These are phyloP conservation scores for Alternaria tenuissima DNA, from an alignment of 2,329 filamentous ascomycete genomes.

Conservation along the genomic window DNA sequence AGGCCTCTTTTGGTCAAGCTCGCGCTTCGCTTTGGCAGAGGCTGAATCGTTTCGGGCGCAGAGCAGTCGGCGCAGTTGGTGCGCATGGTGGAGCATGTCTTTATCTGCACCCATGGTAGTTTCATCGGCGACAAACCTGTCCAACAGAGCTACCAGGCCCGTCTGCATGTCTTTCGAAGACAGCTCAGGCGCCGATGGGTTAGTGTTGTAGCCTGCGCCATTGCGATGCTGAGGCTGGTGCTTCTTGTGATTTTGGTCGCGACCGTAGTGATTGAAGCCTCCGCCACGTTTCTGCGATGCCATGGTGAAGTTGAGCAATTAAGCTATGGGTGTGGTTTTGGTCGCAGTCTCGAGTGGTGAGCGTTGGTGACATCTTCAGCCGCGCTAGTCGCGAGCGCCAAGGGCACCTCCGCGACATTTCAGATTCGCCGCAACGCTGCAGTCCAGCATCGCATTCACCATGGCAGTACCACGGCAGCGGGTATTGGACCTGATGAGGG, in stretches of 20 bases:
- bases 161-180: constrained; percentile 37
- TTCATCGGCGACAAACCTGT: constrained; percentile 42
- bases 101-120: constrained; percentile 32
- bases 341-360: background rate
- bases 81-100: constrained; percentile 40
- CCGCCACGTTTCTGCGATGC: constrained; percentile 32
- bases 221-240: constrained; percentile 9
- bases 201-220: background rate
- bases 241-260: constrained; percentile 13
- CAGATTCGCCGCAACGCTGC: constrained; percentile 21
- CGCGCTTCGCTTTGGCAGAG: constrained; percentile 62
- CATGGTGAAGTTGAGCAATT: constrained; percentile 17
- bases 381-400: constrained; percentile 22
- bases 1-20: constrained; percentile 41
- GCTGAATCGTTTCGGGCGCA: constrained; percentile 43
- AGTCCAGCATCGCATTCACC: constrained; percentile 8
- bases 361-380: background rate
- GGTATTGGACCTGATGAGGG: constrained; percentile 79
- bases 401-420: constrained; percentile 23
- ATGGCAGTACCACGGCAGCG: constrained; percentile 64
- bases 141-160: constrained; percentile 41
- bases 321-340: background rate
- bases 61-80: constrained; percentile 38
- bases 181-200: constrained; percentile 19
- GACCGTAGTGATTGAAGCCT: constrained; percentile 30